These are phyloP conservation scores for Mycena haematopus DNA, from an alignment of 768 basidiomycete species.

Conservation along the genomic window DNA sequence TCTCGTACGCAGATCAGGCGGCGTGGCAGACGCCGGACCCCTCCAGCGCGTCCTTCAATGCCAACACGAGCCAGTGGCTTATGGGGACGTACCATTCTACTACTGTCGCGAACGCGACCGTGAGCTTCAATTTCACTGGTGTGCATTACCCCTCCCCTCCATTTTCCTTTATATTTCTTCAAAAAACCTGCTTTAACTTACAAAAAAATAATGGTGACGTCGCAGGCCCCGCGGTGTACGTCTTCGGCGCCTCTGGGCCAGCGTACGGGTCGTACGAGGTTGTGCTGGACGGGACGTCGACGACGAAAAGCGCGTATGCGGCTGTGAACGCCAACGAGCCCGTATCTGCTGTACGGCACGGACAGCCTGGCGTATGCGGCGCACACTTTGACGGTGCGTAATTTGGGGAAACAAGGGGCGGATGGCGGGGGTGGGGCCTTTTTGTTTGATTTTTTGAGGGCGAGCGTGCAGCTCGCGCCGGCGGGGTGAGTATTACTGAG, in stretches of 20 bases:
- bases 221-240: slow-evolving; percentile 48
- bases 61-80: slow-evolving; percentile 44
- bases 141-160: too few relatives aligned
- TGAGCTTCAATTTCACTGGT: slow-evolving; percentile 54
- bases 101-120: slow-evolving; percentile 40
- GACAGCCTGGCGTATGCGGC: slow-evolving; percentile 45
- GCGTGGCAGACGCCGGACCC: slow-evolving; percentile 55
- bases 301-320: slow-evolving; percentile 41
- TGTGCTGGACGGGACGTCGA: slow-evolving; percentile 40
- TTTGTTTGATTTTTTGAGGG: slow-evolving; percentile 49
- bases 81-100: slow-evolving; percentile 54
- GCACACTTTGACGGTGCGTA: slow-evolving; percentile 48
- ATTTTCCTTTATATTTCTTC: too few relatives aligned
- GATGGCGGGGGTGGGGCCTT: slow-evolving; percentile 46
- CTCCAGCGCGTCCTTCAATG: slow-evolving; percentile 44
- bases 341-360: slow-evolving; percentile 42
- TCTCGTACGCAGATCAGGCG: slow-evolving; percentile 47
- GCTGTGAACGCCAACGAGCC: slow-evolving; percentile 39
- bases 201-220: too few relatives aligned
- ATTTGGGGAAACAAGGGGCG: slow-evolving; percentile 44
- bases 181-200: too few relatives aligned
- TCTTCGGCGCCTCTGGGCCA: slow-evolving; percentile 51
- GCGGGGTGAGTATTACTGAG: slow-evolving; percentile 47
- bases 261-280: slow-evolving; percentile 50
- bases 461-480: slow-evolving; percentile 52